Conservation (phyloP, 1,139 yeast genomes). For the Kazachstania sp. region DNA sequence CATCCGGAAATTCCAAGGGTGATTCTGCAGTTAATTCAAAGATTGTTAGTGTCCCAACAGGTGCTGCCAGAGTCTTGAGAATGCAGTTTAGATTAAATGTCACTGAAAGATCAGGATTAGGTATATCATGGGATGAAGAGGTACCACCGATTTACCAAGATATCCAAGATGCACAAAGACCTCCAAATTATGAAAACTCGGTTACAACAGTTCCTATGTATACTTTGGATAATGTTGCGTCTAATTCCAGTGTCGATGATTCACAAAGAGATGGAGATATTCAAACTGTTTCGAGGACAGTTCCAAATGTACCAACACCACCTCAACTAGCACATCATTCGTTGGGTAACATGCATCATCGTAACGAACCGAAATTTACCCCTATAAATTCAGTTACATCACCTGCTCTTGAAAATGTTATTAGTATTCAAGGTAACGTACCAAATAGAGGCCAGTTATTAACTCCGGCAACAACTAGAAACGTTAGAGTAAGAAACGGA, state of each 20-base stretch:
- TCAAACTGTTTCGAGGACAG: background rate
- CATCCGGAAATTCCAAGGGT: background rate
- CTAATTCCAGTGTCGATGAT: slow-evolving; percentile 2
- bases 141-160: slow-evolving; percentile 95
- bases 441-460: slow-evolving; percentile 21
- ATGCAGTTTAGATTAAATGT: slow-evolving; percentile 82
- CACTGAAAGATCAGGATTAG: slow-evolving; percentile 88
- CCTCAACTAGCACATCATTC: slow-evolving; percentile 9
- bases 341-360: background rate
- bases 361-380: background rate
- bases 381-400: slow-evolving; percentile 19
- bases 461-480: slow-evolving; percentile 28
- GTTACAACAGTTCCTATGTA: slow-evolving; percentile 3
- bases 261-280: background rate
- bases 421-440: slow-evolving; percentile 29
- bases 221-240: background rate
- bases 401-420: slow-evolving; percentile 21
- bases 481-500: slow-evolving; percentile 16
- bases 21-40: slow-evolving; percentile 8
- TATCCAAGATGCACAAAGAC: slow-evolving; percentile 61
- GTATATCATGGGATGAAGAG: slow-evolving; percentile 98
- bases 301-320: background rate
- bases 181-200: slow-evolving; percentile 48
- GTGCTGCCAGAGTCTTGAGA: slow-evolving; percentile 86
- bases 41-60: slow-evolving; percentile 70